These are phyloP conservation scores for Cynanchum wilfordii DNA, from an alignment of 257 asterid species.

Conservation along the genomic window DNA sequence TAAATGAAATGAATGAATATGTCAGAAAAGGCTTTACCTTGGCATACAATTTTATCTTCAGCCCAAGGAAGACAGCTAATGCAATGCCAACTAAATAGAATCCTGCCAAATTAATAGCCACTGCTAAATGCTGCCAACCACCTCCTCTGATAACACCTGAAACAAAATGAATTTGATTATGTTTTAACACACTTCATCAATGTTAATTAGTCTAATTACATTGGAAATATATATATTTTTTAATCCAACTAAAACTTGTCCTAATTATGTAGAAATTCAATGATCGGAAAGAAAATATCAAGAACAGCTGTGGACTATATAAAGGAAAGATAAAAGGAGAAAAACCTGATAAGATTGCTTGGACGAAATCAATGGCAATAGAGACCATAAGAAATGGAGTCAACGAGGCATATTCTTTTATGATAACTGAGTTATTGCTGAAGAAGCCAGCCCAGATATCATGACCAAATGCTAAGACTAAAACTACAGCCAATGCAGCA, in stretches of 20 bases:
- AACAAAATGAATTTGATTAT: background rate
- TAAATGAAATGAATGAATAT: too few species aligned
- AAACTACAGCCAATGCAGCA: conserved; percentile 34
- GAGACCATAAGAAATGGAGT: conserved; percentile 54
- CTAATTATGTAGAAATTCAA: too few species aligned
- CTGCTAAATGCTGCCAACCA: conserved; percentile 68
- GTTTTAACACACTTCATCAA: too few species aligned
- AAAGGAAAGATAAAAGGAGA: background rate
- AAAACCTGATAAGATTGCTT: conserved; percentile 63
- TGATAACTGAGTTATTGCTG: conserved; percentile 50
- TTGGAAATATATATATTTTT: too few species aligned
- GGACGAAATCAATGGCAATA: conserved; percentile 49
- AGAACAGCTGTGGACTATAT: background rate
- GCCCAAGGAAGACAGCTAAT: conserved; percentile 47
- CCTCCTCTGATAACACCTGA: conserved; percentile 84
- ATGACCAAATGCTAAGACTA: conserved; percentile 49
- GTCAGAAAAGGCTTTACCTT: conserved; percentile 33
- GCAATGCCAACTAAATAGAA: conserved; percentile 67
- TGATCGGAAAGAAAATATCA: background rate
- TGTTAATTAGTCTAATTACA: too few species aligned
- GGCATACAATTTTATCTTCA: conserved; percentile 44
- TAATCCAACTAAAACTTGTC: too few species aligned
- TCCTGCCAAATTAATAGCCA: conserved; percentile 49
- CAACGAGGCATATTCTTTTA: conserved; percentile 46
- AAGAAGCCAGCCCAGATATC: conserved; percentile 60